Evolutionary conservation across 805 yeast species (phyloP).

Genomic region (Candida sakaeoensis): DNA sequence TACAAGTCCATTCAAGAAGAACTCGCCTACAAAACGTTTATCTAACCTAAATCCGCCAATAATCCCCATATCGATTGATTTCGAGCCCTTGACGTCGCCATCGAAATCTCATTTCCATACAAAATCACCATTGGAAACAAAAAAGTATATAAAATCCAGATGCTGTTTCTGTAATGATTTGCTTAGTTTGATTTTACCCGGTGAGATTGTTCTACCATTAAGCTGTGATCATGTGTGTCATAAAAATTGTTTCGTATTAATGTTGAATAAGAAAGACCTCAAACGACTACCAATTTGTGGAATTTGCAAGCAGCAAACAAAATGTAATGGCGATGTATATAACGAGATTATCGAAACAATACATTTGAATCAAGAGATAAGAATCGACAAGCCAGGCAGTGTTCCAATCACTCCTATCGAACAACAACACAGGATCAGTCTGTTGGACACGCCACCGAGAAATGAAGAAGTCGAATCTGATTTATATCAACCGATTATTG

Average conservation of each 20-base stretch:
- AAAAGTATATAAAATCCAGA: constrained; percentile 4
- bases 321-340: constrained; percentile 9
- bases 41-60: constrained; percentile 1
- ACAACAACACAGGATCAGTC: constrained; percentile 4
- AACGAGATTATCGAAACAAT: constrained; percentile 2
- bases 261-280: constrained; percentile 13
- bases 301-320: constrained; percentile 13
- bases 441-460: constrained; percentile 4
- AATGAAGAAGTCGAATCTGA: background rate
- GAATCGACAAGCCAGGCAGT: background rate
- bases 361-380: constrained; percentile 4
- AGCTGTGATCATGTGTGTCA: constrained; percentile 25
- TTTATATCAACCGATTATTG: constrained; percentile 6
- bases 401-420: constrained; percentile 3
- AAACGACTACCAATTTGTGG: constrained; percentile 13
- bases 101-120: background rate
- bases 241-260: constrained; percentile 19
- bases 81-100: background rate
- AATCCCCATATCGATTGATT: constrained; percentile 1
- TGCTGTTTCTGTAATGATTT: constrained; percentile 20
- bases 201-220: constrained; percentile 17
- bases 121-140: constrained; percentile 5
- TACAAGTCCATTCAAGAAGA: constrained; percentile 4
- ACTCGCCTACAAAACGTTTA: background rate
- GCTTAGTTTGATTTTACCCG: constrained; percentile 13